phyloP scores from a whole-genome alignment of 345 rosid species.

The Turritis glabra region DNA sequence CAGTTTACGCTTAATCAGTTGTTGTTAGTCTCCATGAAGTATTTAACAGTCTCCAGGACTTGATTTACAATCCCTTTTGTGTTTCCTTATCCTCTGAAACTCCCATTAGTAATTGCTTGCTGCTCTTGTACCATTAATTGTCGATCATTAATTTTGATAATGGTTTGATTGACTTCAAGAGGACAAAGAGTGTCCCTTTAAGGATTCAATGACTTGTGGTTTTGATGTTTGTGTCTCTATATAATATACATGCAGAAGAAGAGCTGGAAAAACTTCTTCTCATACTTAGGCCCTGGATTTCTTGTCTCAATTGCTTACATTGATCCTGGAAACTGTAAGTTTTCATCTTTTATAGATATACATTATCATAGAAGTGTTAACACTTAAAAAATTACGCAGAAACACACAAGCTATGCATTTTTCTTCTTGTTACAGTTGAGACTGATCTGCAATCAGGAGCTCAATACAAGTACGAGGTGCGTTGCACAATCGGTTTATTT shows the following conservation, averaged over 20 bases:
- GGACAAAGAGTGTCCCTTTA: not conserved
- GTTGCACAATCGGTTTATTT: not conserved
- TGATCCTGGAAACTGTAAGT: constrained; percentile 91
- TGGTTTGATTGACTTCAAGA: not conserved
- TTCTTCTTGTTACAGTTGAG: constrained; percentile 60
- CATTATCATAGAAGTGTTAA: not conserved
- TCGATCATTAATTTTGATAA: not conserved
- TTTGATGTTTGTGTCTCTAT: constrained; percentile 16
- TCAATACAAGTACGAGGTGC: constrained; percentile 70
- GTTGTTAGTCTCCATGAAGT: not conserved
- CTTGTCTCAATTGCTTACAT: constrained; percentile 89
- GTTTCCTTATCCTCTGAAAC: too few relatives aligned
- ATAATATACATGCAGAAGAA: constrained; percentile 49
- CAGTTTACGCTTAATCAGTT: not conserved
- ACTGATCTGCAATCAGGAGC: constrained; percentile 93
- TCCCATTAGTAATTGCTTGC: too few relatives aligned
- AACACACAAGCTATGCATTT: constrained; percentile 8
- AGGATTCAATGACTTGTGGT: not conserved
- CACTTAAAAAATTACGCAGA: not conserved
- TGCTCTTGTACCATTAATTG: not conserved
- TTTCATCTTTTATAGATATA: not conserved
- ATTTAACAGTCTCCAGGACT: not conserved
- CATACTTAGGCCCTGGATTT: constrained; percentile 89
- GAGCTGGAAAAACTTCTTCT: constrained; percentile 85
- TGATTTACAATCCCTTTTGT: not conserved